Conservation (phyloP, 106 monocot species). For the Triglochin maritima region DNA sequence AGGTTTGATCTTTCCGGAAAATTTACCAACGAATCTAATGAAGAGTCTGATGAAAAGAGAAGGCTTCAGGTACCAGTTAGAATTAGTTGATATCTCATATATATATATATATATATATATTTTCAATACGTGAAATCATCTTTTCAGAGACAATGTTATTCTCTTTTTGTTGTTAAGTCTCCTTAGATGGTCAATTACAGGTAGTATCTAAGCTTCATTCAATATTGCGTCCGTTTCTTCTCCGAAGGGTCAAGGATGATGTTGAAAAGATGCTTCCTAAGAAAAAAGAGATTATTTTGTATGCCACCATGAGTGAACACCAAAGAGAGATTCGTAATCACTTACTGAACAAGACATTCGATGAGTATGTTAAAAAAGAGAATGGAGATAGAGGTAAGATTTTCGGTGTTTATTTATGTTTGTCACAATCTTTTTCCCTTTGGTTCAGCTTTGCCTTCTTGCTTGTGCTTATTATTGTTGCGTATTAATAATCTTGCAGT, state of each 20-base stretch:
- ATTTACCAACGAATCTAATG: constrained; percentile 28
- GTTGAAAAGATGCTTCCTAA: constrained; percentile 89
- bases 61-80: constrained; percentile 43
- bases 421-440: not conserved
- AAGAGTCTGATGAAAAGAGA: constrained; percentile 60
- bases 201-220: constrained; percentile 86
- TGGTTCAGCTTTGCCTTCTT: not conserved
- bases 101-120: not conserved
- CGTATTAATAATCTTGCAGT: constrained; percentile 22
- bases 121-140: not conserved
- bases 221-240: constrained; percentile 89
- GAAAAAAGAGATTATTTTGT: constrained; percentile 97
- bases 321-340: constrained; percentile 78
- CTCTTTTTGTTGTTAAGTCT: not conserved
- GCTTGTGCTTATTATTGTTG: not conserved
- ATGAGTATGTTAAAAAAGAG: constrained; percentile 38
- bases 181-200: constrained; percentile 18
- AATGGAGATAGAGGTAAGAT: constrained; percentile 26
- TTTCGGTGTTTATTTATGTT: not conserved
- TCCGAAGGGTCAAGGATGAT: constrained; percentile 85
- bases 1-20: constrained; percentile 84
- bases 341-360: constrained; percentile 64
- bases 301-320: constrained; percentile 83
- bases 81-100: too few species aligned
- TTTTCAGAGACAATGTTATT: not conserved